Conservation (phyloP, 371 early-diverging fungal species). For the Mucor indicus region DNA sequence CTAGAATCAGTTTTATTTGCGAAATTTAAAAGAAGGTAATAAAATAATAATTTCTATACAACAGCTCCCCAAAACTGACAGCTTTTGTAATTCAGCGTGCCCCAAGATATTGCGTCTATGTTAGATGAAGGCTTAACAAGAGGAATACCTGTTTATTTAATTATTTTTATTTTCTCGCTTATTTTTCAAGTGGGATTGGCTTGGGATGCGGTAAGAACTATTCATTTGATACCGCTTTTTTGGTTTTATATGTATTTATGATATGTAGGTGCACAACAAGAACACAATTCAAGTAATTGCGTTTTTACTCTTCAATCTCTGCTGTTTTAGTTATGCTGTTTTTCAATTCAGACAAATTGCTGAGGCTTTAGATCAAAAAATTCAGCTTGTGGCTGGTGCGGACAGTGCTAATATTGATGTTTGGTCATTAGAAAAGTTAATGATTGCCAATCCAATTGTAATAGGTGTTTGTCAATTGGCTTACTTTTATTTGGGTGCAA, state of each 20-base stretch:
- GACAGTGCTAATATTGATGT: not conserved
- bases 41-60: not conserved
- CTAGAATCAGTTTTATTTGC: constrained; percentile 62
- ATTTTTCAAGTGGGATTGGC: constrained; percentile 69
- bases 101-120: not conserved
- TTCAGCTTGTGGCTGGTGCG: too few relatives aligned
- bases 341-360: constrained; percentile 61
- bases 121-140: constrained; percentile 12
- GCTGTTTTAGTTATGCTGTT: constrained; percentile 74
- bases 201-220: constrained; percentile 79
- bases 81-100: not conserved
- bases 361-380: constrained; percentile 10
- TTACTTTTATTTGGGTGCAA: constrained; percentile 42
- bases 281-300: constrained; percentile 90
- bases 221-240: too few relatives aligned
- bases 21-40: constrained; percentile 38
- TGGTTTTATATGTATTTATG: too few relatives aligned
- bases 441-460: constrained; percentile 40
- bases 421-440: constrained; percentile 18
- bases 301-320: constrained; percentile 77
- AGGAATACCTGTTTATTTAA: constrained; percentile 69
- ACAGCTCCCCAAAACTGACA: not conserved
- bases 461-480: constrained; percentile 41
- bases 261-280: constrained; percentile 62
- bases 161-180: constrained; percentile 74